A percentile compares a stretch with the other conserved stretches of the same genome.
phyloP scores from a whole-genome alignment of 495 filamentous ascomycete species.

The Pseudotulostoma volvatum region DNA sequence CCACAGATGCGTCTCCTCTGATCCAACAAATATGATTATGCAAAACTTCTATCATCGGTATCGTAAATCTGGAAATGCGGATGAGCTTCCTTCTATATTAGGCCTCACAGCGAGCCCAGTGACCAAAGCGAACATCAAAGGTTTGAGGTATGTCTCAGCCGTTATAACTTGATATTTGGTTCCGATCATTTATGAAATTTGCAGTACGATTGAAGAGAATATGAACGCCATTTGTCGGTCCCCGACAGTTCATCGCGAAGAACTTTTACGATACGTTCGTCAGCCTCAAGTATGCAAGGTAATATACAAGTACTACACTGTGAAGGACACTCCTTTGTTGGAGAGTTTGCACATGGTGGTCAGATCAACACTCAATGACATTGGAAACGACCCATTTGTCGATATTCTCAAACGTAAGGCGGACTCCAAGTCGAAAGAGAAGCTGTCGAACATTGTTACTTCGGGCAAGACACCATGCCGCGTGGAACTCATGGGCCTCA shows the following conservation, averaged over 20 bases:
- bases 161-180: too few relatives aligned
- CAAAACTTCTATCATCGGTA: slow-evolving; percentile 49
- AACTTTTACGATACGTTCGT: slow-evolving; percentile 52
- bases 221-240: slow-evolving; percentile 57
- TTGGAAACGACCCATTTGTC: slow-evolving; percentile 56
- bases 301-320: not conserved
- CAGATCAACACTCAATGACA: slow-evolving; percentile 28
- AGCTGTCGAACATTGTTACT: slow-evolving; percentile 29
- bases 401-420: slow-evolving; percentile 26
- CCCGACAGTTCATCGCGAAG: slow-evolving; percentile 53
- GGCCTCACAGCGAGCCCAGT: slow-evolving; percentile 80
- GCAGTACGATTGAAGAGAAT: slow-evolving; percentile 55
- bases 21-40: slow-evolving; percentile 69
- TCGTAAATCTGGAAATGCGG: slow-evolving; percentile 12
- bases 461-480: slow-evolving; percentile 45
- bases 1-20: slow-evolving; percentile 47
- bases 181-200: too few relatives aligned
- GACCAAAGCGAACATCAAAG: slow-evolving; percentile 19
- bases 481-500: slow-evolving; percentile 44
- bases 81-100: slow-evolving; percentile 50
- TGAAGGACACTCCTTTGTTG: slow-evolving; percentile 7
- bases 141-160: not conserved
- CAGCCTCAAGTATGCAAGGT: slow-evolving; percentile 28
- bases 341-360: slow-evolving; percentile 12
- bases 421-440: slow-evolving; percentile 12